These are phyloP conservation scores for Kazachstania africana DNA, from an alignment of 805 yeast species.

Conservation along the genomic window DNA sequence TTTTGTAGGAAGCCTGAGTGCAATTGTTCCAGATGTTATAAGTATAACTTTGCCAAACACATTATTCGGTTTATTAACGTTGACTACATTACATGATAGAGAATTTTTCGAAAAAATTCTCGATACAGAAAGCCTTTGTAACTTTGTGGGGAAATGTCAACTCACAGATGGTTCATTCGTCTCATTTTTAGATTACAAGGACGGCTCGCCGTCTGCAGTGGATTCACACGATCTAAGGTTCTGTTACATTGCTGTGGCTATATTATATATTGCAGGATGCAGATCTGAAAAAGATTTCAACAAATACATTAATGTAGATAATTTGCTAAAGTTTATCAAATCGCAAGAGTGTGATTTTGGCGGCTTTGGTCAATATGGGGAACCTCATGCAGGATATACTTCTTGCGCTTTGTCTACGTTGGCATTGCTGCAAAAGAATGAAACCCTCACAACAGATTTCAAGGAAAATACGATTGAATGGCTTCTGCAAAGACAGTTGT, in stretches of 20 bases:
- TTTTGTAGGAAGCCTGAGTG: constrained; percentile 14
- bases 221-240: constrained; percentile 66
- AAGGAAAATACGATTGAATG: constrained; percentile 39
- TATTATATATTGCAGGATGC: constrained; percentile 38
- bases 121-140: constrained; percentile 34
- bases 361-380: constrained; percentile 54
- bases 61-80: constrained; percentile 51
- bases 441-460: constrained; percentile 9
- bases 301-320: constrained; percentile 32
- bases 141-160: constrained; percentile 53
- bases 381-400: constrained; percentile 79
- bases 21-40: constrained; percentile 6
- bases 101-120: constrained; percentile 28
- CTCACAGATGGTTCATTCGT: constrained; percentile 45
- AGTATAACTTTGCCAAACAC: constrained; percentile 64
- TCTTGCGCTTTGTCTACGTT: constrained; percentile 71
- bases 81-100: constrained; percentile 40
- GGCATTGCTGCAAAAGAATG: constrained; percentile 27
- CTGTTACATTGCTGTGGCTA: constrained; percentile 60
- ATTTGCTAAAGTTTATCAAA: constrained; percentile 30
- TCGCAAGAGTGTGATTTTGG: constrained; percentile 42
- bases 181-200: constrained; percentile 27
- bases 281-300: constrained; percentile 12
- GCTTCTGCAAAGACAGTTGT: constrained; percentile 51
- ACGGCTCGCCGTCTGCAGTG: constrained; percentile 24